A percentile compares a stretch with the other conserved stretches of the same genome.
Conservation (phyloP, 495 filamentous ascomycete species). For the Hypoxylon lenormandii region DNA sequence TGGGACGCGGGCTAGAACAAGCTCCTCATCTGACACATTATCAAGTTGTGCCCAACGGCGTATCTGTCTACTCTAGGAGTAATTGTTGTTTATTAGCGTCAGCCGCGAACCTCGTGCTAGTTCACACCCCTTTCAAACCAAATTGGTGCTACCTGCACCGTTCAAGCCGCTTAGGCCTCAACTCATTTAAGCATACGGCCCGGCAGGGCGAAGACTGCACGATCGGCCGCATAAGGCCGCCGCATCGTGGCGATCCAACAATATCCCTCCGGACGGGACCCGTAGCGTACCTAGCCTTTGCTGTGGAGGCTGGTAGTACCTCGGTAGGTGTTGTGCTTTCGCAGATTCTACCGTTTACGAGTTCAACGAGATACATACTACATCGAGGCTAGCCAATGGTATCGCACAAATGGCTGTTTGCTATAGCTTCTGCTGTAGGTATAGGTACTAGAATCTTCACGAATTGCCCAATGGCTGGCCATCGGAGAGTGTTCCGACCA, state of each 20-base stretch:
- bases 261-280: not conserved
- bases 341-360: not conserved
- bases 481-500: not conserved
- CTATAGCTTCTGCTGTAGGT: conserved; percentile 18
- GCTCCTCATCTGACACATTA: conserved; percentile 31
- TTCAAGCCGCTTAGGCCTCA: conserved; percentile 7
- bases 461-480: conserved; percentile 13
- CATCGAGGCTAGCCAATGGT: conserved; percentile 25
- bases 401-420: conserved; percentile 9
- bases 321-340: too few species aligned
- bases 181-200: conserved; percentile 8
- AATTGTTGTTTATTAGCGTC: conserved; percentile 2
- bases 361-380: conserved; percentile 22
- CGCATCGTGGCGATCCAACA: conserved; percentile 29
- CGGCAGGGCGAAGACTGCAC: conserved; percentile 22
- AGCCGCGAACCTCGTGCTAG: conserved; percentile 4
- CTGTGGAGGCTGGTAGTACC: not conserved
- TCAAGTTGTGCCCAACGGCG: conserved; percentile 23
- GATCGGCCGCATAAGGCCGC: conserved; percentile 25
- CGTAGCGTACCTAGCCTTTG: not conserved
- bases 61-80: conserved; percentile 11
- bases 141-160: not conserved
- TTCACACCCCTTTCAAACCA: not conserved
- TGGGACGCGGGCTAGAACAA: conserved; percentile 26
- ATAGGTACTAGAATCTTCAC: not conserved